phyloP scores from a whole-genome alignment of 371 early-diverging fungal species.

The Dinochytrium kinnereticum region DNA sequence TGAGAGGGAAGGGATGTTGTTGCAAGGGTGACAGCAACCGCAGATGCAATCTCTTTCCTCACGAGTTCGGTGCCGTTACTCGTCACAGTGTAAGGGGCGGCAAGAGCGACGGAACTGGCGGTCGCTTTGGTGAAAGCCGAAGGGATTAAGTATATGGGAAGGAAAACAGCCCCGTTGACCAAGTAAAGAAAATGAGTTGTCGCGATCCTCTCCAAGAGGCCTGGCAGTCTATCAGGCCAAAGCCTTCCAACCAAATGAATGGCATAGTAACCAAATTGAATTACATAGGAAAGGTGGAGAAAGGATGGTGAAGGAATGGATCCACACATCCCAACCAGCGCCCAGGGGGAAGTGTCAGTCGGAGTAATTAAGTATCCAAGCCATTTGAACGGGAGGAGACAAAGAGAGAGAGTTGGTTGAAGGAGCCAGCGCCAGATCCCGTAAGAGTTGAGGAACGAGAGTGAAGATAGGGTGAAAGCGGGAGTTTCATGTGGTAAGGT shows the following conservation, averaged over 20 bases:
- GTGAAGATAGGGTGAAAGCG: background rate
- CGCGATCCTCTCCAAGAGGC: background rate
- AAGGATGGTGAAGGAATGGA: background rate
- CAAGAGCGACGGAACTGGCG: background rate
- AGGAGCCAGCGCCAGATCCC: background rate
- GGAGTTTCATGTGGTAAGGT: background rate
- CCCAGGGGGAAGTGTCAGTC: background rate
- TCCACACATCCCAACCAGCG: background rate
- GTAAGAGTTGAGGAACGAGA: background rate
- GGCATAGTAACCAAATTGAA: conserved; percentile 7
- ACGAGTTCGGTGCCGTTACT: background rate
- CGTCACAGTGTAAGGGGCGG: background rate
- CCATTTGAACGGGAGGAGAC: background rate
- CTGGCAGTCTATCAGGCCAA: background rate
- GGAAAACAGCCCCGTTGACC: conserved; percentile 16
- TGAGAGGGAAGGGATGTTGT: background rate
- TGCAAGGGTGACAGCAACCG: background rate
- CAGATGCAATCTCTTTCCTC: background rate
- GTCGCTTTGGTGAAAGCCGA: background rate
- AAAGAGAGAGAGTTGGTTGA: background rate
- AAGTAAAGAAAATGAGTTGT: conserved; percentile 4
- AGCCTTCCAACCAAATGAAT: conserved; percentile 1
- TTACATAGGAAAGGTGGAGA: conserved; percentile 5
- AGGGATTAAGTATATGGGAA: conserved; percentile 13
- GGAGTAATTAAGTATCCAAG: background rate